Evolutionary conservation across 176 grass and related monocot species (phyloP), one percentile per base, ranked within the genome.

Genomic region (Eleusine coracana): DNA sequence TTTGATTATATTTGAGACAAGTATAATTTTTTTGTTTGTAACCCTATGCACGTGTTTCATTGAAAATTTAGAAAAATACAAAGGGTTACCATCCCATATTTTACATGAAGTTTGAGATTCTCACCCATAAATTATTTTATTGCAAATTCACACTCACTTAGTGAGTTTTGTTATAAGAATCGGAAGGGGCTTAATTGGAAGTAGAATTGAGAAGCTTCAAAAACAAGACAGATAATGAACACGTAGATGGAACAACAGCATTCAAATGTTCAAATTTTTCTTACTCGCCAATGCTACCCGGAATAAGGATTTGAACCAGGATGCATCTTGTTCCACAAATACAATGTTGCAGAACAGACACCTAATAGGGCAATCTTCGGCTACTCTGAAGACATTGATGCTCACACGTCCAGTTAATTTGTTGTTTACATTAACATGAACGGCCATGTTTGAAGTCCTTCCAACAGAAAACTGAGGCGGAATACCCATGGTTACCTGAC

Each of bases 361-460:
- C 91, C 92, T 67, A 98, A 78, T 31, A 98, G 71, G 25, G 87
- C 82, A 84, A 95, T 76, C 40, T 95, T 90, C 74, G 89, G 74
- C 36, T 93, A 88, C 39, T 95, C 92, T 66, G 92, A 90, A 75
- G 87, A 85, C 79, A 79, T 80, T 93, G 80, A 98, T 73, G 68
- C 86, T 88, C 44, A 98, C 70, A 59, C 86, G 87, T 73, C 96
- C 96, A 83, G 51, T 88, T 56, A 89, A 74, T 82, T 90, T 98
- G 74, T 88, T 92, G 84, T 91, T 92, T 48, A 95, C 44, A 46
- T 90, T 87, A 76, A 95, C 71, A 90, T 87, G 85, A 88, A 93
- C 58, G 0, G 77, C 79, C 68, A 88, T 74, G 69, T 88, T 98
- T 36, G 88, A 93, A 71, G 77, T 68, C 79, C 88, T 84, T 82